Evolutionary conservation across 495 filamentous ascomycete species (phyloP), one percentile per base, ranked within the genome.

Genomic region (Daldinia loculata): DNA sequence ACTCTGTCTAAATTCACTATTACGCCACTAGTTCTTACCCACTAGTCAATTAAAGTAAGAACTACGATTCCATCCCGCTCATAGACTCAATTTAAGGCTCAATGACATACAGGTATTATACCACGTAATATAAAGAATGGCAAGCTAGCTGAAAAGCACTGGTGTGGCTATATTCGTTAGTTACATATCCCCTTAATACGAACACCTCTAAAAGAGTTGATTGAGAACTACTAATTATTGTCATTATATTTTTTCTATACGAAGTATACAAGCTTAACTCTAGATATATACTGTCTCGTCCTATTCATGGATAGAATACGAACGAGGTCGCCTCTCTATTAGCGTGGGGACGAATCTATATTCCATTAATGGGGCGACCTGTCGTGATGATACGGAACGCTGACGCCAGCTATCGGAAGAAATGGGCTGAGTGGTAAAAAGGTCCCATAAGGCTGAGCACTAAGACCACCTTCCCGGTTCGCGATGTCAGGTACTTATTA

Each of bases 331-430:
- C 11, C 43, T 48, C 24, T 6, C 19, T 19, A 22, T 48, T 48
- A 48, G 8, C 43, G 24, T 2, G 9, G 43, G 43, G 43, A 19
- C 8, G 8, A 22, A 48, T 17, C 24, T 19, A 22, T 24, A 48
- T 48, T 45, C n/a, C 41, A 22, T 22, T 45, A 12, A 48, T 11
- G 43, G 43, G 43, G 17, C 1, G 17, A 19, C 17, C 2, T 22
- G 8, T 22, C 17, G 43, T 48, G 3, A 48, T 12, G 41, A 38
- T 36, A 57, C 17, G n/a, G 32, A 36, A 38, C 32, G 55, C 55
- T 57, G 55, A 57, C 55, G 55, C 55, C 55, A 57, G 55, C 55
- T 19, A 53, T 53, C 6, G 7, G 27, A 4, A 29, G 27, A 30
- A 30, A 11, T 14, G 50, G 24, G n/a, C 41, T 43, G 24, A 7